Evolutionary conservation across 2,329 filamentous ascomycete genomes (phyloP).

Genomic region (Eutypella sp.): DNA sequence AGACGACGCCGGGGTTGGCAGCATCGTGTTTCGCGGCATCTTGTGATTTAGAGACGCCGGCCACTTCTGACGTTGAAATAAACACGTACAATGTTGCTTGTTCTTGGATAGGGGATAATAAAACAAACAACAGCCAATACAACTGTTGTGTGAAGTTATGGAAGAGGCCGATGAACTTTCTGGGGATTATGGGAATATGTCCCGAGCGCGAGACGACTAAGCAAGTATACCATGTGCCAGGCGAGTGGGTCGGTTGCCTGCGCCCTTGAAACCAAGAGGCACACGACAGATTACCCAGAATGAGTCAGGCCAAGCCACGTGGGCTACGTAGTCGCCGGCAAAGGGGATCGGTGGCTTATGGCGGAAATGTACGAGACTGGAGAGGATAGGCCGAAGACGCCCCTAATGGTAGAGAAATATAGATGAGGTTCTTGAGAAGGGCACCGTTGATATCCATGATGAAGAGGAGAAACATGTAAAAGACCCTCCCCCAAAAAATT

Average conservation of each 20-base stretch:
- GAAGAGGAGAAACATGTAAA: neutral
- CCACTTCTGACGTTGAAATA: neutral
- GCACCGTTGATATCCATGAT: neutral
- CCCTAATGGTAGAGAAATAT: neutral
- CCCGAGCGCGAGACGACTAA: no score
- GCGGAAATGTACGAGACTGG: neutral
- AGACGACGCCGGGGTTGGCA: conserved; percentile 74
- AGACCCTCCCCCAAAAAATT: no score
- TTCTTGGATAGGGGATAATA: no score
- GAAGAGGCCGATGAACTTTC: no score
- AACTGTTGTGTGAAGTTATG: neutral
- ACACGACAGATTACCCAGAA: neutral
- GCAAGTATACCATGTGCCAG: no score
- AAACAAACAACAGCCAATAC: neutral
- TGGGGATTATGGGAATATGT: no score
- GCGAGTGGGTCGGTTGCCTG: neutral
- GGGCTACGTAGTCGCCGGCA: neutral
- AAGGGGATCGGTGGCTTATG: neutral
- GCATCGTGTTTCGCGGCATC: conserved; percentile 64
- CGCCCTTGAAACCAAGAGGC: neutral
- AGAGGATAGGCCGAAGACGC: neutral
- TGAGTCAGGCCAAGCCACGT: neutral
- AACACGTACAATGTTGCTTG: no score
- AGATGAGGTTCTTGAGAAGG: neutral
- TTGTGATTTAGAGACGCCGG: conserved; percentile 7